phyloP scores from a whole-genome alignment of 305 asterid species.

The Rubia balearica region DNA sequence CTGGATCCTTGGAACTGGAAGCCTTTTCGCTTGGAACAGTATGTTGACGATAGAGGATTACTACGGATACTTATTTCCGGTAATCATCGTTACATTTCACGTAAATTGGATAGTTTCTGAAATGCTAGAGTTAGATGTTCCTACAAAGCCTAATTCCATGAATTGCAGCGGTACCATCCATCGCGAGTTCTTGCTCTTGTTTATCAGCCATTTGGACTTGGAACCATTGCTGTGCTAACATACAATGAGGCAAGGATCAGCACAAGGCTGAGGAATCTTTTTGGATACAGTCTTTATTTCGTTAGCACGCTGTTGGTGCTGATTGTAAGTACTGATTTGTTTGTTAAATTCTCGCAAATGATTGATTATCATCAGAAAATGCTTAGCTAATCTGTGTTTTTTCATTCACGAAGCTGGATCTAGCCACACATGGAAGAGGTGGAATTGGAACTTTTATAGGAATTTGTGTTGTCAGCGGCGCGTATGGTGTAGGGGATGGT shows the following conservation, averaged over 20 bases:
- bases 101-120: too few relatives aligned
- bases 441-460: slow-evolving; percentile 34
- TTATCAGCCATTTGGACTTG: slow-evolving; percentile 46
- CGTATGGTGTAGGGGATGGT: slow-evolving; percentile 40
- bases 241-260: slow-evolving; percentile 38
- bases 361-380: too few relatives aligned
- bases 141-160: background rate
- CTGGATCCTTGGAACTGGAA: slow-evolving; percentile 39
- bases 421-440: slow-evolving; percentile 41
- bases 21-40: slow-evolving; percentile 40
- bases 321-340: slow-evolving; percentile 26
- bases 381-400: background rate
- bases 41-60: slow-evolving; percentile 41
- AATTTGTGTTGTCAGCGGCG: slow-evolving; percentile 29
- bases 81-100: slow-evolving; percentile 3
- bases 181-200: slow-evolving; percentile 48
- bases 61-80: slow-evolving; percentile 31
- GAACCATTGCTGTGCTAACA: slow-evolving; percentile 32
- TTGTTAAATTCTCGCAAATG: background rate
- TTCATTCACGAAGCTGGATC: slow-evolving; percentile 27
- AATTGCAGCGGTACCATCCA: slow-evolving; percentile 32
- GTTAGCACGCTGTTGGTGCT: slow-evolving; percentile 30
- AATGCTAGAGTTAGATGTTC: too few relatives aligned
- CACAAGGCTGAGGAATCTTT: slow-evolving; percentile 36
- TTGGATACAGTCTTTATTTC: slow-evolving; percentile 34